Conservation (phyloP, 768 basidiomycete species). For the Psilocybe cubensis region DNA sequence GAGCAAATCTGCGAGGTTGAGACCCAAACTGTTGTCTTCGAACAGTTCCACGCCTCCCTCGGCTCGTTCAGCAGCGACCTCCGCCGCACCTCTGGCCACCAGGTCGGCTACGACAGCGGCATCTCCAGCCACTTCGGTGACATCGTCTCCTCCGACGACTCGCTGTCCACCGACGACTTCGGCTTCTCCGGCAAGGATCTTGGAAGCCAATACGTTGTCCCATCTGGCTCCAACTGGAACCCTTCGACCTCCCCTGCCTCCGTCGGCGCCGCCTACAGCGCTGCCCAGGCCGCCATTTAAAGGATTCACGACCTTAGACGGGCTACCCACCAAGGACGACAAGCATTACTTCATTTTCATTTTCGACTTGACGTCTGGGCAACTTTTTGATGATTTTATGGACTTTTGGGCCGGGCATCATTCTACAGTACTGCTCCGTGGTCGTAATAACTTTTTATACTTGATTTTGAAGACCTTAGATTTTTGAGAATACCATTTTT, state of each 20-base stretch:
- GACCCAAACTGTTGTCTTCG: constrained; percentile 45
- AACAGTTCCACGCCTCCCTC: constrained; percentile 43
- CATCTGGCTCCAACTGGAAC: constrained; percentile 44
- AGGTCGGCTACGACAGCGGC: constrained; percentile 40
- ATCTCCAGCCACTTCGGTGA: constrained; percentile 37
- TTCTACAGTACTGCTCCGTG: constrained; percentile 16
- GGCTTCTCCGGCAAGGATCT: constrained; percentile 42
- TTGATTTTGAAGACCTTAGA: constrained; percentile 13
- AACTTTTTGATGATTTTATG: constrained; percentile 11
- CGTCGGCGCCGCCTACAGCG: constrained; percentile 37
- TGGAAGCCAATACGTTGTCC: constrained; percentile 39
- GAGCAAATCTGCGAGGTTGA: constrained; percentile 54
- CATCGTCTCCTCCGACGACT: constrained; percentile 36
- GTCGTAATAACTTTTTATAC: constrained; percentile 18
- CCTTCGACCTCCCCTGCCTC: constrained; percentile 25
- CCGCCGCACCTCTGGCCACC: constrained; percentile 37
- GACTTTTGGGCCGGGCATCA: constrained; percentile 17
- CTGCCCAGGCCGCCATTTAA: constrained; percentile 28
- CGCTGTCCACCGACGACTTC: constrained; percentile 39
- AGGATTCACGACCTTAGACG: not conserved
- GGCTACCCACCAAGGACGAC: constrained; percentile 5
- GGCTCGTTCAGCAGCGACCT: constrained; percentile 42
- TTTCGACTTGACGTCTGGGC: constrained; percentile 14
- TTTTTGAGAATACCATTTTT: constrained; percentile 13
- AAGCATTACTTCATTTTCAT: constrained; percentile 12